Evolutionary conservation across 805 yeast species (phyloP), one percentile per base, ranked within the genome.

Genomic region (Hyphopichia homilentoma): DNA sequence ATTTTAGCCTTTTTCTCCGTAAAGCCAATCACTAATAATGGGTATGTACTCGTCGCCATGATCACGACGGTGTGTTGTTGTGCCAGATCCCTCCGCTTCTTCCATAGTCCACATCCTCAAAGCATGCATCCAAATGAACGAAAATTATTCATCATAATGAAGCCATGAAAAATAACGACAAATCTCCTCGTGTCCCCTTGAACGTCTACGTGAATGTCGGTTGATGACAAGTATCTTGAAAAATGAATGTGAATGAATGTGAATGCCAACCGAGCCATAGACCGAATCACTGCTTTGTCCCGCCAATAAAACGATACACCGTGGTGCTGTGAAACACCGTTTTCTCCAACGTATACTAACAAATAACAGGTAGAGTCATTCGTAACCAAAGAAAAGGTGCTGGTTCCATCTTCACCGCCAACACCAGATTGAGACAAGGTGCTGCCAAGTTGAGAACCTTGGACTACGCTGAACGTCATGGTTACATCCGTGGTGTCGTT

Each of bases 371-470:
- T 85, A 87, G 97, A 84, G 99, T 93, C 77, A 93, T 93, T 81
- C 95, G 98, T 80, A 93, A 93, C 84, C 99, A 93, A 84, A 89
- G 99, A 88, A 93, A 93, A 81, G 97, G 97, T 84, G 96, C 96
- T 75, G 97, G 98, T 70, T 90, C 97, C 65, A 88, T 93, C 82
- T 93, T 93, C 88, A 84, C 95, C 70, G 82, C 98, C 65, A 95
- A 90, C 93, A 90, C 97, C 81, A 90, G 97, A 78, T 86, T 93
- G 75, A 88, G 98, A 85, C 86, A 93, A 79, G 98, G 98, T 73
- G 97, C 98, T 70, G 98, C 98, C 70, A 90, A 90, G 86, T 83
- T 90, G 73, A 87, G 98, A 84, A 84, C 96, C 69, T 83, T 90
- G 71, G 97, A 93, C 76, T 90, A 80, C 65, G 95, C 97, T 73